phyloP scores from a whole-genome alignment of 345 rosid genomes.

The Capsella bursapastoris region DNA sequence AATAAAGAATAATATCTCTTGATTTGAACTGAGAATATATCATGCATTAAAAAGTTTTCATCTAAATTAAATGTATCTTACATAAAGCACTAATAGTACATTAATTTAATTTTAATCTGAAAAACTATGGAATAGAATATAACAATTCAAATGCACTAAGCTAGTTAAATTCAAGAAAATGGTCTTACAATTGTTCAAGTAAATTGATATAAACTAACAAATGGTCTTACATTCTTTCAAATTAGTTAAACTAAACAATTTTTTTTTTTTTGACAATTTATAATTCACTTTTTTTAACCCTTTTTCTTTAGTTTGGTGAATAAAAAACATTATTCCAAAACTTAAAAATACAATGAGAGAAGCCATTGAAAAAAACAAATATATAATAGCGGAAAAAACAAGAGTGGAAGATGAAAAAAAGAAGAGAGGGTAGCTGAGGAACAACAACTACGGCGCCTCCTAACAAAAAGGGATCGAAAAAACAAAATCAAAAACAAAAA shows the following conservation, averaged over 20 bases:
- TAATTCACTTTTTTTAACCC: no score
- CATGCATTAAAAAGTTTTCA: neutral
- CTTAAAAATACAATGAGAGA: no score
- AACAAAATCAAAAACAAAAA: no score
- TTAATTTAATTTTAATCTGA: neutral
- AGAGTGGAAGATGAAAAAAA: constrained; percentile 27
- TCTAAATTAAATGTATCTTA: neutral
- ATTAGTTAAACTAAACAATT: neutral
- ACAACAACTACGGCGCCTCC: constrained; percentile 35
- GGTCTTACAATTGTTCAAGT: neutral
- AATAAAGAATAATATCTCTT: neutral
- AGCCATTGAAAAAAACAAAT: no score
- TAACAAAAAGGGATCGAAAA: constrained; percentile 13
- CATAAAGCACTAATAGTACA: neutral
- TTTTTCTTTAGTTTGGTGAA: no score
- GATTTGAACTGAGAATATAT: constrained; percentile 6
- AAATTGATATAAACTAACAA: no score
- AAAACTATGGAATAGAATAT: neutral
- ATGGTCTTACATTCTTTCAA: neutral
- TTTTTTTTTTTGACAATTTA: no score
- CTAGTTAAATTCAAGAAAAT: neutral
- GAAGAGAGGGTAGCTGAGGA: constrained; percentile 48
- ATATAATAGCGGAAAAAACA: constrained; percentile 38
- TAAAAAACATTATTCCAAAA: no score
- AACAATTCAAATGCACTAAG: neutral